Evolutionary conservation across 2,329 filamentous ascomycete genomes (phyloP).

Genomic region (Nothomitra cinnamomea): DNA sequence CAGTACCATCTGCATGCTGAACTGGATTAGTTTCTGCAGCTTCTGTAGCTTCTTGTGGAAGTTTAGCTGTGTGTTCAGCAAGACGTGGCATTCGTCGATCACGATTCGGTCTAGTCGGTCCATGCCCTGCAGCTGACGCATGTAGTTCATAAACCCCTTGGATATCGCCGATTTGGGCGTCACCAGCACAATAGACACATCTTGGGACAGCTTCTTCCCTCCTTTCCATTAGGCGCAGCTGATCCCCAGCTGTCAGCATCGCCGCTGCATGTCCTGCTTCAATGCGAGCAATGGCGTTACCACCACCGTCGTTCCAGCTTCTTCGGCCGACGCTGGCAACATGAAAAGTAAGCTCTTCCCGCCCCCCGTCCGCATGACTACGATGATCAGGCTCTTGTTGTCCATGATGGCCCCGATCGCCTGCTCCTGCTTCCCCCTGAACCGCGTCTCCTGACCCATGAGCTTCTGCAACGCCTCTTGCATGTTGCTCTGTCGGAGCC

Average conservation of each 20-base stretch:
- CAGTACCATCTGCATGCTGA: slow-evolving; percentile 13
- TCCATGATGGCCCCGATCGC: neutral
- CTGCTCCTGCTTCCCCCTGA: neutral
- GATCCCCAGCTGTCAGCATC: slow-evolving; percentile 9
- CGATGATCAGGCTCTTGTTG: neutral
- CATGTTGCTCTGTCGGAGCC: neutral
- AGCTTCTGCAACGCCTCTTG: neutral
- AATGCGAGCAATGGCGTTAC: neutral
- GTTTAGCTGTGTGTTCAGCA: slow-evolving; percentile 10
- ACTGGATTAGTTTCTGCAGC: slow-evolving; percentile 10
- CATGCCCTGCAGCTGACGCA: slow-evolving; percentile 11
- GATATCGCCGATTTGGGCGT: slow-evolving; percentile 14
- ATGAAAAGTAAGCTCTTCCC: neutral
- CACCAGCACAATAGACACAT: slow-evolving; percentile 13
- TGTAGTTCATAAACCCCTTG: slow-evolving; percentile 12
- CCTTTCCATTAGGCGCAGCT: slow-evolving; percentile 12
- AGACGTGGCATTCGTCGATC: slow-evolving; percentile 13
- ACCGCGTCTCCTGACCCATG: neutral
- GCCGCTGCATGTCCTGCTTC: slow-evolving; percentile 12
- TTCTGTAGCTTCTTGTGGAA: slow-evolving; percentile 11
- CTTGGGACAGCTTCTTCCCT: slow-evolving; percentile 8
- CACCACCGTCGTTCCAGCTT: neutral
- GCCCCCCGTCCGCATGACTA: neutral
- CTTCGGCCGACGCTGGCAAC: neutral
- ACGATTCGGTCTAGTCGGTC: slow-evolving; percentile 13